Evolutionary conservation across 169 alveolate species (phyloP).

Genomic region (Cyclospora cayetanensis): DNA sequence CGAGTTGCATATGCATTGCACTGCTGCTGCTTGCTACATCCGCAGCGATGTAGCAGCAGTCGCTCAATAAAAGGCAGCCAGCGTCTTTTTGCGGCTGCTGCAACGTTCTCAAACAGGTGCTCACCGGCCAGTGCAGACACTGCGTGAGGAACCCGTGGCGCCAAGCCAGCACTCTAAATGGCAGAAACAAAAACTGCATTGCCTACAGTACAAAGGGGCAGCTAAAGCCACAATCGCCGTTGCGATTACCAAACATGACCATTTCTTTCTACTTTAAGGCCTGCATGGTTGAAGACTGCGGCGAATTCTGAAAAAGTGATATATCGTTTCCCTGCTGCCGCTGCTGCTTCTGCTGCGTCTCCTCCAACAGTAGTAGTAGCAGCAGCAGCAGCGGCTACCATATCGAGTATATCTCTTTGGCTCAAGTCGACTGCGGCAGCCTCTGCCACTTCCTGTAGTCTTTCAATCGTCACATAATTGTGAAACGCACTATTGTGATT

Average conservation of each 20-base stretch:
- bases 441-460: not conserved
- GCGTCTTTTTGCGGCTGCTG: not conserved
- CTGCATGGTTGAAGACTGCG: not conserved
- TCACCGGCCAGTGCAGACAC: too few species aligned
- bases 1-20: not conserved
- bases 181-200: not conserved
- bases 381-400: slow-evolving; percentile 43
- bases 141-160: too few species aligned
- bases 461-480: not conserved
- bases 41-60: not conserved
- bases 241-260: slow-evolving; percentile 31
- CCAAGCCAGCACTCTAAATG: too few species aligned
- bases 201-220: not conserved
- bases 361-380: not conserved
- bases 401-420: not conserved
- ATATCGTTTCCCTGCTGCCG: slow-evolving; percentile 1
- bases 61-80: not conserved
- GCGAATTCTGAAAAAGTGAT: slow-evolving; percentile 1
- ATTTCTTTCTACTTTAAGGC: not conserved
- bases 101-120: too few species aligned
- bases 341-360: slow-evolving; percentile 34
- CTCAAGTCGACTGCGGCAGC: not conserved
- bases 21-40: not conserved
- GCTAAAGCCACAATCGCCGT: not conserved
- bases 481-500: not conserved